Evolutionary conservation across 2,329 filamentous ascomycete species (phyloP).

Genomic region (Penicillium sumatraense): DNA sequence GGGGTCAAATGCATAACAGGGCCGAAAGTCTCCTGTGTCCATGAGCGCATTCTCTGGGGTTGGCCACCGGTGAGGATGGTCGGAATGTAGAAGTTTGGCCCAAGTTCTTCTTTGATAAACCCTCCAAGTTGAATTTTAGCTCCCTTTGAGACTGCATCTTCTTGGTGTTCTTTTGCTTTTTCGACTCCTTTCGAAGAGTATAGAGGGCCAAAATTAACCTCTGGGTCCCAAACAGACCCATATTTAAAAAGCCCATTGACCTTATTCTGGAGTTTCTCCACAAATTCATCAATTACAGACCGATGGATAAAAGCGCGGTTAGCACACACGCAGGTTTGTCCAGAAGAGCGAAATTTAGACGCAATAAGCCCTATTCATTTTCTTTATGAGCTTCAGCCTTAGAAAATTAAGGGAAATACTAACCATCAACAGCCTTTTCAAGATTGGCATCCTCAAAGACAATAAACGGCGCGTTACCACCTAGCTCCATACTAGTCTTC

Average conservation of each 20-base stretch:
- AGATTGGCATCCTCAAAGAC: conserved; percentile 32
- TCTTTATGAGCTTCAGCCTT: not conserved
- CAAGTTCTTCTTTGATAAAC: not conserved
- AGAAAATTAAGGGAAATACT: conserved; percentile 6
- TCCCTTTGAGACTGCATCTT: not conserved
- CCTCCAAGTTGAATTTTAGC: not conserved
- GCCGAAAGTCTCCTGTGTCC: conserved; percentile 18
- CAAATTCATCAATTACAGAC: not conserved
- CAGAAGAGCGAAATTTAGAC: not conserved
- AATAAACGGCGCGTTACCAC: conserved; percentile 31
- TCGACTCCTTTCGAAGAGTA: not conserved
- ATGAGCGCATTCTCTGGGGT: conserved; percentile 4
- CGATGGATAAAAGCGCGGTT: not conserved
- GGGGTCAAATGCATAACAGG: not conserved
- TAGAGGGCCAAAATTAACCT: not conserved
- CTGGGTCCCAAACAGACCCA: not conserved
- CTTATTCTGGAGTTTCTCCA: not conserved
- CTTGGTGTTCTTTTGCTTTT: not conserved
- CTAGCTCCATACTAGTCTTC: conserved; percentile 49
- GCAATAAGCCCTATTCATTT: not conserved
- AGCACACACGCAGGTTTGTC: not conserved
- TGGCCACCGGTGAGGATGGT: not conserved
- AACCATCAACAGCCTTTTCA: conserved; percentile 33
- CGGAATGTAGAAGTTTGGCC: conserved; percentile 3
- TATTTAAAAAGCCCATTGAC: not conserved